Percentiles rank a stretch among this genome's conserved stretches.
Conservation (phyloP, 805 yeast species). For the Grigorovia transvaalensis region DNA sequence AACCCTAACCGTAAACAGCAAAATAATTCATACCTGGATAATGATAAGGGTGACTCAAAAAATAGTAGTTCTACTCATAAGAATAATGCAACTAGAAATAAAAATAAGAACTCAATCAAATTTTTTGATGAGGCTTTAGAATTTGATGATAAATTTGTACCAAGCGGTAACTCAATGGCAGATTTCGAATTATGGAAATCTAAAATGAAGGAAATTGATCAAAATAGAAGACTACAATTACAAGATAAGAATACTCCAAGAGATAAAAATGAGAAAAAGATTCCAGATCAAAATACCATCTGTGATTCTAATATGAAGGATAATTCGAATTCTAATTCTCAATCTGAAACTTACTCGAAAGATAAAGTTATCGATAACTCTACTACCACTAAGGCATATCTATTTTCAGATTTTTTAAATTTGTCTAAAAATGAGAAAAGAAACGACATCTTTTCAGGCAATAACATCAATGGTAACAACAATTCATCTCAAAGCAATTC, state of each 20-base stretch:
- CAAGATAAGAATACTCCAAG: not conserved
- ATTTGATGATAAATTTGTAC: constrained; percentile 25
- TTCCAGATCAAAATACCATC: not conserved
- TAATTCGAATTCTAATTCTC: no score
- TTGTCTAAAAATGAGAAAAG: constrained; percentile 1
- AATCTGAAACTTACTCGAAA: no score
- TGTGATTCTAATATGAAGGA: no score
- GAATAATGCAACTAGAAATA: constrained; percentile 9
- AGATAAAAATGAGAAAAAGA: not conserved
- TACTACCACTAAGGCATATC: not conserved
- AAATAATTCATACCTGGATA: constrained; percentile 5
- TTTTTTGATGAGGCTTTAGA: constrained; percentile 18
- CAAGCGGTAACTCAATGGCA: constrained; percentile 29
- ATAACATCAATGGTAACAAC: not conserved
- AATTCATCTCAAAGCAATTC: not conserved
- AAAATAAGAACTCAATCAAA: constrained; percentile 3
- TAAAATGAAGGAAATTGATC: constrained; percentile 30
- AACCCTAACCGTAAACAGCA: not conserved
- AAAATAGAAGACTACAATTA: constrained; percentile 14
- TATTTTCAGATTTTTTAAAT: constrained; percentile 24
- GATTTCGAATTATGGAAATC: constrained; percentile 35
- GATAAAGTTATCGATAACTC: not conserved
- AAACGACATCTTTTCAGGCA: not conserved
- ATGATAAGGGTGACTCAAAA: constrained; percentile 11
- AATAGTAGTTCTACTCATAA: not conserved